Evolutionary conservation across 306 rosid species (phyloP), one percentile per base, ranked within the genome.

Genomic region (Styphnolobium japonicum): DNA sequence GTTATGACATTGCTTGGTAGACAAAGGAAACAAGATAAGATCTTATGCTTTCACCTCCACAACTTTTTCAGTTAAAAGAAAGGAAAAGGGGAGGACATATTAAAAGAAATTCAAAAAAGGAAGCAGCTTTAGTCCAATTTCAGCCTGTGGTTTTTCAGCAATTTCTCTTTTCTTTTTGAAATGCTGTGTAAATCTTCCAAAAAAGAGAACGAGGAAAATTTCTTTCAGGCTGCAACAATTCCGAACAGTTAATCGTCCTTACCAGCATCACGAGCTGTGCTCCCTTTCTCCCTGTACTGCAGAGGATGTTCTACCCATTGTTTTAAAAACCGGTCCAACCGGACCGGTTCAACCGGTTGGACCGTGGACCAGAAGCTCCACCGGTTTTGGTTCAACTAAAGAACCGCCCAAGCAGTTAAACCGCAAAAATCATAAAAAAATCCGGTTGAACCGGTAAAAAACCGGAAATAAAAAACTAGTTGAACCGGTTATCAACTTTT

Each of bases 241-340:
- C 57, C 78, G 83, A 46, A 71, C 43, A 75, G 77, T 80, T 14
- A 63, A 48, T 82, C 68, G 31, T 74, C 66, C 84, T 76, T 86
- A 92, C 93, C 92, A 85, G 90, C 72, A 81, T 92, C 94, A 2
- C 90, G 91, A 83, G 78, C 71, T 70, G 55, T 60, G 83, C 72
- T 84, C 69, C 90, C 97, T 72, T 87, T 93, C 80, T 88, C 94
- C 83, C 92, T 82, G 77, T 81, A 90, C 71, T 82, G 93, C 78
- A 83, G 90, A 65, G 93, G 80, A 82, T 81, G 83, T 67, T 93
- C 99, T n/a, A n/a, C n/a, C n/a, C n/a, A n/a, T n/a, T n/a, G n/a
- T n/a, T n/a, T n/a, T n/a, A n/a, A n/a, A n/a, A n/a, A n/a, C n/a
- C n/a, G n/a, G n/a, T n/a, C n/a, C n/a, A n/a, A n/a, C n/a, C n/a